phyloP scores from a whole-genome alignment of 768 basidiomycete species.

The Boletus rubescentipes region DNA sequence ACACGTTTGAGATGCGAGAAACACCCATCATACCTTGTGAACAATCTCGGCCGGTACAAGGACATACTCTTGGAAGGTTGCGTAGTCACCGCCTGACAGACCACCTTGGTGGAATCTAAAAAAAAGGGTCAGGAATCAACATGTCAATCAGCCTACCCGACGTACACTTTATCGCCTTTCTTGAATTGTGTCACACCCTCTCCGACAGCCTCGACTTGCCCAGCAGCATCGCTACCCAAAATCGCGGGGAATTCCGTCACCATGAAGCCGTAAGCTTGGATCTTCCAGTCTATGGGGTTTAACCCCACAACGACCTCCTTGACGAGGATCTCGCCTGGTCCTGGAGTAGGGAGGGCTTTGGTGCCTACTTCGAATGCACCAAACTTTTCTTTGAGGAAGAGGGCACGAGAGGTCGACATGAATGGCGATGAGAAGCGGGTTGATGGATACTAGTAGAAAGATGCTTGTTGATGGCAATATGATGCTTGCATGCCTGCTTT shows the following conservation, averaged over 20 bases:
- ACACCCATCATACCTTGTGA: constrained; percentile 6
- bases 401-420: constrained; percentile 17
- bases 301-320: constrained; percentile 40
- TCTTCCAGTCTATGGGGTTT: constrained; percentile 45
- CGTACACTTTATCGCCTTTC: constrained; percentile 33
- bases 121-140: not conserved
- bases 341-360: constrained; percentile 28
- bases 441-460: not conserved
- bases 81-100: constrained; percentile 1
- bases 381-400: constrained; percentile 20
- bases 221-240: constrained; percentile 40
- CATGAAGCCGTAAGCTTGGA: constrained; percentile 4
- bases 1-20: not conserved
- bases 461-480: too few species aligned
- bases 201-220: constrained; percentile 40
- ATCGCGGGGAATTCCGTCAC: constrained; percentile 33
- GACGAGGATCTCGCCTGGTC: constrained; percentile 44
- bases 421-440: not conserved
- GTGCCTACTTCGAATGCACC: constrained; percentile 14
- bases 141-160: not conserved
- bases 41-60: constrained; percentile 23
- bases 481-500: too few species aligned
- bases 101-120: constrained; percentile 20
- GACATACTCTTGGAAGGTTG: constrained; percentile 30
- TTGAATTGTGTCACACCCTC: constrained; percentile 37